These are phyloP conservation scores for Umbilicaria muhlenbergii DNA, from an alignment of 495 filamentous ascomycete species.

Conservation along the genomic window DNA sequence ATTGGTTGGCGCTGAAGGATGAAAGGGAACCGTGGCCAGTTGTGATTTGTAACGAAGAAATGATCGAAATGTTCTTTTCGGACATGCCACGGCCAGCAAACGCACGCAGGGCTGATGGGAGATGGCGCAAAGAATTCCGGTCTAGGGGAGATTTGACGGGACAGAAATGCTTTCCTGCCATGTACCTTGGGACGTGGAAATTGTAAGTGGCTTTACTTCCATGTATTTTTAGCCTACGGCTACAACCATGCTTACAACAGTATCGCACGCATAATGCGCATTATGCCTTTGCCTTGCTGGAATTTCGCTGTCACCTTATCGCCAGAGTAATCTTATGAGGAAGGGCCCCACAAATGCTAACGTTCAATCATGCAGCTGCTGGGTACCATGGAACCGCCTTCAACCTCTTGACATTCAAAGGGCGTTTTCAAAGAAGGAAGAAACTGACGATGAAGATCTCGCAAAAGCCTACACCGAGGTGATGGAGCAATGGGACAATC, in stretches of 20 bases:
- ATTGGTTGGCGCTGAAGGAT: background rate
- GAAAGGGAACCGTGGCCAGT: slow-evolving; percentile 9
- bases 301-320: no score
- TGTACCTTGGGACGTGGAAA: slow-evolving; percentile 1
- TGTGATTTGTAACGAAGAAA: slow-evolving; percentile 10
- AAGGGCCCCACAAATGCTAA: background rate
- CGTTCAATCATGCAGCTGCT: background rate
- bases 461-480: slow-evolving; percentile 4
- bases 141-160: background rate
- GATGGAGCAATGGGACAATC: background rate
- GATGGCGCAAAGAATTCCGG: slow-evolving; percentile 1
- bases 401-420: background rate
- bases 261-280: no score
- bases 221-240: background rate
- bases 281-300: no score
- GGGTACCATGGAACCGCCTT: background rate
- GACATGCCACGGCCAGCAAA: background rate
- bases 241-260: no score
- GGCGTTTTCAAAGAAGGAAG: background rate
- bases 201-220: background rate
- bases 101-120: slow-evolving; percentile 6
- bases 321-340: no score
- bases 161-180: slow-evolving; percentile 1
- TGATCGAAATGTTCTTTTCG: slow-evolving; percentile 1
- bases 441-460: background rate